A percentile compares a stretch with the other conserved stretches of the same genome.
Conservation (phyloP, 179 eudicot species). For the Beta lomatogona region DNA sequence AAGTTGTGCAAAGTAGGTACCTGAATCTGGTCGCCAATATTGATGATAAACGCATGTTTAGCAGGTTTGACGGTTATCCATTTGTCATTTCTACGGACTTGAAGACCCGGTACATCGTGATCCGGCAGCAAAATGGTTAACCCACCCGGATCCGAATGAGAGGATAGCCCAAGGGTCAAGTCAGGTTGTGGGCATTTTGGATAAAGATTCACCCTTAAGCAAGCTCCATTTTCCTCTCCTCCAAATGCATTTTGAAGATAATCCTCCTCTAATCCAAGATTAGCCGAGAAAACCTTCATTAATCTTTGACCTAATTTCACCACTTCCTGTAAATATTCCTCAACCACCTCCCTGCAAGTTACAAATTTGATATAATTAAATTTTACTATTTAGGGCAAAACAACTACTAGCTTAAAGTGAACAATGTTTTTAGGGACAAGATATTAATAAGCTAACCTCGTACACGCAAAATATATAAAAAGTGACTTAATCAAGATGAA, state of each 20-base stretch:
- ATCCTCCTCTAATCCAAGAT: constrained; percentile 64
- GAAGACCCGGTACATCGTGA: constrained; percentile 59
- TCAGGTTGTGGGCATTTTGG: constrained; percentile 85
- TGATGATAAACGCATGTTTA: constrained; percentile 64
- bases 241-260: constrained; percentile 73
- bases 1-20: constrained; percentile 22
- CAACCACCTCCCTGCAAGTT: constrained; percentile 60
- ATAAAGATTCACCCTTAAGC: constrained; percentile 59
- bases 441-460: not conserved
- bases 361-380: not conserved
- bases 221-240: constrained; percentile 70
- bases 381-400: not conserved
- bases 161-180: constrained; percentile 57
- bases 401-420: too few species aligned
- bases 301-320: constrained; percentile 59
- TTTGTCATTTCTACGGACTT: constrained; percentile 48
- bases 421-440: not conserved
- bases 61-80: constrained; percentile 74
- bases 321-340: constrained; percentile 58
- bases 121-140: constrained; percentile 71
- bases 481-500: not conserved
- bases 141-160: constrained; percentile 85
- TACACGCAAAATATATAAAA: not conserved
- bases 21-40: constrained; percentile 78
- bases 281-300: constrained; percentile 59